Base-by-base conservation (phyloP, 148 eudicot species). In the Linanthus parryae region DNA sequence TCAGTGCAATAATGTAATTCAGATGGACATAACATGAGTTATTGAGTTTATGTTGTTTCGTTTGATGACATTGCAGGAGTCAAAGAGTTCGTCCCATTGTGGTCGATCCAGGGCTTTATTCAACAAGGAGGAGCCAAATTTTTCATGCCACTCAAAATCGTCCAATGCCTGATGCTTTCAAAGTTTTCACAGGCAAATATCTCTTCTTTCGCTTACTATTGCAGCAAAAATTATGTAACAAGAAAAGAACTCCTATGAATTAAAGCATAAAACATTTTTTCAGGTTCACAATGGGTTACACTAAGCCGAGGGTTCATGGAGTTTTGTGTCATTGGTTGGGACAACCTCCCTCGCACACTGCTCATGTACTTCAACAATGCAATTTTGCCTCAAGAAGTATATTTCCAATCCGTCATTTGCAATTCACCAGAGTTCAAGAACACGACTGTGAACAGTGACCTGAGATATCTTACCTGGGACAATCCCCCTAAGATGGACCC, bases 401-500 rank as follows among this genome's bases (percentile, higher is more conserved):
- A 88, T 56, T 92, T 92, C 73, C 99, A 88, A 41, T 62, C 96
- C 0, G 91, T 92, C 19, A 58, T 76, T 59, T 88, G 99, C 78
- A 92, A 88, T 42, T 50, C 88, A 43, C 88, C 74, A 0, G 84
- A 92, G 53, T 92, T 82, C 66, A 84, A 61, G 55, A 92, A 92
- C 76, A 82, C 88, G 7, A 92, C 99, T 5, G 78, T 88, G 44
- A 84, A 84, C 66, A 64, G 51, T 10, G 94, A 92, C 56, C 56
- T 92, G 58, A 84, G 99, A 59, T 92, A 73, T 74, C 75, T 84
- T 83, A 77, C 82, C 16, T 92, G 99, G 99, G 99, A 88, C 60
- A 78, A 70, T 63, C 99, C 99, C 54, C 99, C 99, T 5, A 92
- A 76, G 55, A 92, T 92, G 99, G 88, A 84, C 39, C 90, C 88